phyloP scores from a whole-genome alignment of 2,329 filamentous ascomycete species.

The Cladophialophora carrionii region DNA sequence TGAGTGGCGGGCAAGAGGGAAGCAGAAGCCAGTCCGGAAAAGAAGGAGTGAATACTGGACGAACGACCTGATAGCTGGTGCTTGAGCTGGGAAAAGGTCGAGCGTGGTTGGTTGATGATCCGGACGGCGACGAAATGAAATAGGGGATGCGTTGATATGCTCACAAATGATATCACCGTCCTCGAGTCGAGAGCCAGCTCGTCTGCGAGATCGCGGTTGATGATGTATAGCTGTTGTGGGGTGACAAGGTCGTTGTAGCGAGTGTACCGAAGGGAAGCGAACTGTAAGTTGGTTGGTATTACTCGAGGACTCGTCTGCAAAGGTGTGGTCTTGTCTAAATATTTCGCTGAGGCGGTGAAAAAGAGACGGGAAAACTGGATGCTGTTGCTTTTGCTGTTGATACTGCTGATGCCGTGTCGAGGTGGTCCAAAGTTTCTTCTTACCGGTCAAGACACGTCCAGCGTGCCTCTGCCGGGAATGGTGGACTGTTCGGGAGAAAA shows the following conservation, averaged over 20 bases:
- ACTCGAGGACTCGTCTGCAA: neutral
- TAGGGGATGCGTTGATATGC: neutral
- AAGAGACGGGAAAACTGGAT: neutral
- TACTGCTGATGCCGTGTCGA: neutral
- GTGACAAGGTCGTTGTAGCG: neutral
- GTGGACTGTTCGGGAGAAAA: neutral
- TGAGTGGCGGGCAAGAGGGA: neutral
- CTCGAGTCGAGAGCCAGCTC: neutral
- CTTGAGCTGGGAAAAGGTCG: neutral
- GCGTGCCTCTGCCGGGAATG: neutral
- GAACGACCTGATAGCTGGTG: neutral
- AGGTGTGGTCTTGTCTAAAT: neutral
- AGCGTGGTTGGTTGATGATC: neutral
- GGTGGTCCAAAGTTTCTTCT: neutral
- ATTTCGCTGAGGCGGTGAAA: neutral
- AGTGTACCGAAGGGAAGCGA: neutral
- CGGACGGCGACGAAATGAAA: slow-evolving; percentile 5
- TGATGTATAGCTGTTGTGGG: neutral
- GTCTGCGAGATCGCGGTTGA: neutral
- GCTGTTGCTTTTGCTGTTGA: neutral
- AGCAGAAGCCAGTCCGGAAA: neutral
- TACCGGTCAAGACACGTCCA: neutral
- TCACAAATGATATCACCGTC: neutral
- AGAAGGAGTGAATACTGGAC: neutral
- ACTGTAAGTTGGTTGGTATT: neutral